Conservation (phyloP, 2,329 filamentous ascomycete species). For the Aspergillus sp. region DNA sequence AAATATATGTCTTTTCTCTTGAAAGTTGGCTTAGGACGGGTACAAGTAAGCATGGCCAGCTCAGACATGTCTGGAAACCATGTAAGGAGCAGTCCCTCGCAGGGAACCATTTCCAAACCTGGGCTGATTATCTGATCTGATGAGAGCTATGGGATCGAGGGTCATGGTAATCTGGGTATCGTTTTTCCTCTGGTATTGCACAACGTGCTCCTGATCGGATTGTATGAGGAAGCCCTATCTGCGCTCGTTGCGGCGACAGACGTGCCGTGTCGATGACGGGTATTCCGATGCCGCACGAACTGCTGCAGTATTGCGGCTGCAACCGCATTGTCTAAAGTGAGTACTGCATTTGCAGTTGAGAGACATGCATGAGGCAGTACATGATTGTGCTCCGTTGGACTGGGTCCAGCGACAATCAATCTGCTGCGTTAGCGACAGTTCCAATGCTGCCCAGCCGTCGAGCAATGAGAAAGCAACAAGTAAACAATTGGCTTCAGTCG, state of each 20-base stretch:
- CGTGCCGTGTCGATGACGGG: not conserved
- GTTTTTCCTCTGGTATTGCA: too few species aligned
- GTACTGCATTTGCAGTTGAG: not conserved
- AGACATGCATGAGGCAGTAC: not conserved
- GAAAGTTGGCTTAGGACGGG: not conserved
- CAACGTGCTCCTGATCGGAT: too few species aligned
- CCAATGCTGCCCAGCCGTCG: not conserved
- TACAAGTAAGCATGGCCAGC: not conserved
- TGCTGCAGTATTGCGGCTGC: not conserved
- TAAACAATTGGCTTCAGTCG: not conserved
- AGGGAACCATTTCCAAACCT: not conserved
- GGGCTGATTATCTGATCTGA: not conserved
- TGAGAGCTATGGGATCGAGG: not conserved
- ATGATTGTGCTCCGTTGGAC: too few species aligned
- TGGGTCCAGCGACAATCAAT: too few species aligned
- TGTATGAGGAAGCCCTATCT: too few species aligned
- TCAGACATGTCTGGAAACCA: not conserved
- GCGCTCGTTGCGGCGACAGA: not conserved
- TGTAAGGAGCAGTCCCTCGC: not conserved
- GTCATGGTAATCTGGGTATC: too few species aligned
- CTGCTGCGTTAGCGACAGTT: not conserved
- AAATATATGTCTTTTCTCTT: too few species aligned
- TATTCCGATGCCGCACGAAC: not conserved
- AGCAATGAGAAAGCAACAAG: not conserved
- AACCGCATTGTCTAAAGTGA: not conserved